Base-by-base conservation (phyloP, 345 rosid species). In the Citropsis articulata region DNA sequence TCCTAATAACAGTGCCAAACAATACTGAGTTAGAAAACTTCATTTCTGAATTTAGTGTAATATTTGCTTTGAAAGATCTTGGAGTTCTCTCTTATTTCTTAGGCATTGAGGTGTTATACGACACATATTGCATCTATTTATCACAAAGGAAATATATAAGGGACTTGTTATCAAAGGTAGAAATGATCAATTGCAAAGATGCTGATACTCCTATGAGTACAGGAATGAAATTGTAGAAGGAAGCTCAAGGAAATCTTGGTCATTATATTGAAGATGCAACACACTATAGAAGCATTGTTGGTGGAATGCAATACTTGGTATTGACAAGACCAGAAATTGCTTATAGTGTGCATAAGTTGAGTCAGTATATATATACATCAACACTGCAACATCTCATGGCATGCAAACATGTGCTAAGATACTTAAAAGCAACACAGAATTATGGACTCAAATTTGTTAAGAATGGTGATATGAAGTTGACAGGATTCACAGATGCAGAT, bases 1-100 rank as follows among this genome's bases (percentile, higher is more conserved):
- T 56, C 0, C 7, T 56, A 56, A 7, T 56, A 0, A 56, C 12
- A 19, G 0, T 25, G 2, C n/a, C n/a, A 5, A 22, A 56, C 7
- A 19, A 0, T 0, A 0, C 0, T 2, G n/a, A 6, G 1, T 0
- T 56, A 21, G 25, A 56, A 22, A 2, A 0, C 0, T 56, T 56
- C 2, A 56, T 56, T 7, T 7, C 0, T 21, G 9, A 22, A 1
- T 22, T 56, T 3, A 7, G 7, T 7, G 7, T 10, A 5, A 0
- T 22, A 0, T 56, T 56, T 56, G 25, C 61, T 6, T 3, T 56
- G 2, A 56, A 56, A 7, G 25, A 22, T 18, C 61, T 56, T 56
- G 25, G 25, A 22, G 0, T 2, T 2, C 36, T 35, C 61, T 56
- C 22, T 1, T 56, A 56, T 7, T 55, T 55, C 2, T 7, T 56